Evolutionary conservation across 2,329 filamentous ascomycete genomes (phyloP).

Genomic region (Fusarium caatingaense): DNA sequence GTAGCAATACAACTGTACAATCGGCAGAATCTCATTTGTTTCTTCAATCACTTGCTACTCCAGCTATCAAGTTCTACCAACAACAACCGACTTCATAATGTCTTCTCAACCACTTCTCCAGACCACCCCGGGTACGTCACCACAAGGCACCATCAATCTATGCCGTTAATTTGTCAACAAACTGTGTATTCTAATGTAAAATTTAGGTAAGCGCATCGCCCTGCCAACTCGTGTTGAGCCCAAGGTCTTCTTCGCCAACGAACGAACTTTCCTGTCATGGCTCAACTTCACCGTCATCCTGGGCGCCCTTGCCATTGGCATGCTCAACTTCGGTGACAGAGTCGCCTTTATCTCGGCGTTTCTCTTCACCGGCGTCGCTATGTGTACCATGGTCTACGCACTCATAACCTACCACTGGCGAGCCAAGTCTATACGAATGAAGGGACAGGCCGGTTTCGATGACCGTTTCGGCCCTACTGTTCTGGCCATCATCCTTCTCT

Average conservation of each 20-base stretch:
- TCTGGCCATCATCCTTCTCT: conserved; percentile 84
- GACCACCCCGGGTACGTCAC: conserved; percentile 81
- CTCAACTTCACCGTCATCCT: conserved; percentile 99
- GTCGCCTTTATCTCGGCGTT: conserved; percentile 94
- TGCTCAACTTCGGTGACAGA: conserved; percentile 97
- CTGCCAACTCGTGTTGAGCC: conserved; percentile 98
- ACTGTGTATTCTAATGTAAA: conserved; percentile 28
- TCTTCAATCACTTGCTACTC: conserved; percentile 6
- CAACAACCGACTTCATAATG: conserved; percentile 66
- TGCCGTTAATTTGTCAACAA: background rate
- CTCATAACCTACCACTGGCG: conserved; percentile 97
- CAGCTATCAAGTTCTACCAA: conserved; percentile 2
- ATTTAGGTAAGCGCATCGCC: conserved; percentile 95
- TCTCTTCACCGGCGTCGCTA: conserved; percentile 92
- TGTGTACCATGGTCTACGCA: conserved; percentile 95
- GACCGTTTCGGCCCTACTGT: conserved; percentile 95
- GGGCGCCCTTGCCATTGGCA: conserved; percentile 93
- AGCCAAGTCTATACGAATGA: conserved; percentile 88
- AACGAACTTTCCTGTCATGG: conserved; percentile 99
- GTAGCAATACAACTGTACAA: background rate
- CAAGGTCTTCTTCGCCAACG: conserved; percentile 99
- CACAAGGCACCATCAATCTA: conserved; percentile 47
- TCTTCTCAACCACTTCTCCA: conserved; percentile 97
- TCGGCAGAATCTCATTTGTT: background rate
- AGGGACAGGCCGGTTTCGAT: conserved; percentile 95